Base-by-base conservation (phyloP, 2,329 filamentous ascomycete species). In the Cladosporium sp. region DNA sequence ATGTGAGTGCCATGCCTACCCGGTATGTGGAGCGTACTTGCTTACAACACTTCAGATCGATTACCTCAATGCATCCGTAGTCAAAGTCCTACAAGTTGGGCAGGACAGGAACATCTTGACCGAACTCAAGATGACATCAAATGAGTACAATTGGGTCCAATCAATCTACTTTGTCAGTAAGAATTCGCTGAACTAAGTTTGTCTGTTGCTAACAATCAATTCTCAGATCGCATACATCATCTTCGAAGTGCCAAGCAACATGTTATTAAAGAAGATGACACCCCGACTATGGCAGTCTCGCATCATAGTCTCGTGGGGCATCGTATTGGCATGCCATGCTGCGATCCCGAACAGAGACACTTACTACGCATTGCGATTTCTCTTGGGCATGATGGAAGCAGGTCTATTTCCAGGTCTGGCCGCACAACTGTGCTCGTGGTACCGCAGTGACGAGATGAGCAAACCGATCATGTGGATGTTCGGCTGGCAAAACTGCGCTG, bases 401-500 rank as follows among this genome's bases (percentile, higher is more conserved):
- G 58, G 67, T 13, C 21, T 68, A 1, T 68, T 64, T 28, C 67
- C 65, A 13, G 67, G 65, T 16, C 21, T 65, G 16, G 26, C 61
- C 5, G 32, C 61, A 21, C 66, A 67, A 49, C 36, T 65, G 7
- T 58, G 57, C 36, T 82, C 82, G 65, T 83, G 81, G 80, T 83
- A 83, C 65, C 74, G 81, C 5, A 79, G 80, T 0, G 81, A 83
- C 26, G 67, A 69, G 23, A 67, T 66, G 66, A 63, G 62, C 16
- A 69, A 68, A 48, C 67, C 66, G 3, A 65, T 68, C 34, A 69
- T 69, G 67, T 69, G 67, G 66, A 69, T 69, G 64, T 69, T 69
- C 82, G 2, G 83, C 81, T 65, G 85, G 83, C 74, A 77, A 62
- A 76, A 75, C 79, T 68, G 80, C 16, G 78, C 77, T 0, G 75